A percentile compares a stretch with the other conserved stretches of the same genome.
These are phyloP conservation scores for Sclerotinia subarctica DNA, from an alignment of 2,329 filamentous ascomycete genomes.

Conservation along the genomic window DNA sequence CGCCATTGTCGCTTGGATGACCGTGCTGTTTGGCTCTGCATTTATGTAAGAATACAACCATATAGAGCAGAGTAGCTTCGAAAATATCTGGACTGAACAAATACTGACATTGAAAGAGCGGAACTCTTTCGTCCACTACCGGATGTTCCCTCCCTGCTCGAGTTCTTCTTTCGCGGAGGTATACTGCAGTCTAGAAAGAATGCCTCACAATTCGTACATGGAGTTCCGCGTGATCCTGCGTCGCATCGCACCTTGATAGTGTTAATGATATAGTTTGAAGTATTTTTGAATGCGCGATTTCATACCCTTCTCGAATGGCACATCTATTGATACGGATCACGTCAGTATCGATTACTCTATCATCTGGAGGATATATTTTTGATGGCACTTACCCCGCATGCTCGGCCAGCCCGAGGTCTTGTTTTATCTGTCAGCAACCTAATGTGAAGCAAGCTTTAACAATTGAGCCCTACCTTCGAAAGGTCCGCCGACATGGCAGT, in stretches of 20 bases:
- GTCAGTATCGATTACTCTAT: constrained; percentile 9
- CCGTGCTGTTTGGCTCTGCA: constrained; percentile 4
- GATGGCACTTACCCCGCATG: constrained; percentile 19
- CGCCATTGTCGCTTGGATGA: constrained; percentile 41
- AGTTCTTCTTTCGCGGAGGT: constrained; percentile 91
- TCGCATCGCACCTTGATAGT: constrained; percentile 82
- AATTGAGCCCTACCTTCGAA: constrained; percentile 4
- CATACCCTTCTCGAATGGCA: constrained; percentile 18
- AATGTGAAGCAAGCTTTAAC: background rate
- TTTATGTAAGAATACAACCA: background rate
- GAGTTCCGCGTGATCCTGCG: constrained; percentile 90
- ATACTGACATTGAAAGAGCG: constrained; percentile 15
- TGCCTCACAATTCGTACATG: constrained; percentile 97
- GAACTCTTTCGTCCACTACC: constrained; percentile 67
- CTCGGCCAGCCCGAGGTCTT: constrained; percentile 20
- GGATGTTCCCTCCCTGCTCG: constrained; percentile 54
- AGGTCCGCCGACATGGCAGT: constrained; percentile 7
- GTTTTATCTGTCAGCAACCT: background rate
- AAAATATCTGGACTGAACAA: background rate
- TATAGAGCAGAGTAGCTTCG: background rate
- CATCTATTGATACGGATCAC: background rate
- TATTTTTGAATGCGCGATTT: background rate
- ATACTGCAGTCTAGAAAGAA: constrained; percentile 99
- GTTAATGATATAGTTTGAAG: constrained; percentile 24
- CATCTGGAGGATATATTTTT: background rate